Base-by-base conservation (phyloP, 768 basidiomycete genomes). In the Leccinum fibrillosum region DNA sequence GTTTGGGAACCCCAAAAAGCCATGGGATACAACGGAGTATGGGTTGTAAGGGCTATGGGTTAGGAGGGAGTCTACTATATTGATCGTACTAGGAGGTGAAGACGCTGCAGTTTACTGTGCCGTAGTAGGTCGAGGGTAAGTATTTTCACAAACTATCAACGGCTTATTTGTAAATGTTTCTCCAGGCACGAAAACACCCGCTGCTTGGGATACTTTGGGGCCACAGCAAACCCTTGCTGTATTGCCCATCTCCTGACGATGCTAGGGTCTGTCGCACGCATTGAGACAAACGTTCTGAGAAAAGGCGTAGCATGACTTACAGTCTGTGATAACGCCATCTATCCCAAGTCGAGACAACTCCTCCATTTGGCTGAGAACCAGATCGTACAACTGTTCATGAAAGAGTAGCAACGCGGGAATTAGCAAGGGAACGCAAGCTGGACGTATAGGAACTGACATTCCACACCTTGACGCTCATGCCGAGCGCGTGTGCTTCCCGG, bases 261-360 rank as follows among this genome's bases (percentile, higher is more conserved):
- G 47, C 76, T 72, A 4, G 90, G 88, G 68, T 85, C 79, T 80
- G 57, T 52, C 5, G 32, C 19, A 6, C 42, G 25, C 9, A 37
- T 39, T 54, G 30, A 59, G 54, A 45, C 25, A 10, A 26, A 50
- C 13, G 11, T 9, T 39, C 50, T 21, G 42, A 19, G 15, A 12
- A 32, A 26, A 51, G 2, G 21, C 25, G 21, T 6, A 15, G 48
- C 12, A 35, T 21, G 12, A 58, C 77, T 13, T 58, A 80, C 79
- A 89, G 67, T 92, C 90, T 5, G 89, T 84, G 64, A 92, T 92
- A 56, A 92, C 82, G 0, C 89, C 90, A 68, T 92, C 90, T 0
- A 84, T 85, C 3, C 82, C 82, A 75, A 79, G 81, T 15, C 77
- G 77, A 34, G 86, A 55, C 44, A 92, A 67, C 61, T 85, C 77